Conservation (phyloP, 108 stramenopile species). For the Skeletonema costatum region DNA sequence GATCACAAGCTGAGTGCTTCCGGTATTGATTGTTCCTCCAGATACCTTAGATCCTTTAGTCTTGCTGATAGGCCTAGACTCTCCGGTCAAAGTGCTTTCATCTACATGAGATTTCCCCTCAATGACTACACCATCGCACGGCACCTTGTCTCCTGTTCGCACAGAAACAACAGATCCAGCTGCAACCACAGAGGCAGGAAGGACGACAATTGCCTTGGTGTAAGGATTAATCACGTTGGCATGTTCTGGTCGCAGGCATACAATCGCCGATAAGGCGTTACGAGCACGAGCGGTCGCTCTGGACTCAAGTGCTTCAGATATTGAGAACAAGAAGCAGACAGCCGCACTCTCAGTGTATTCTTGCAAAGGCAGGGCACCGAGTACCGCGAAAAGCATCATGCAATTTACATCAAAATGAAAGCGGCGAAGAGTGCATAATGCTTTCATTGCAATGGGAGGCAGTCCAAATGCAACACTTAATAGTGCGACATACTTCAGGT, state of each 20-base stretch:
- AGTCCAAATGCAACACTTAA: constrained; percentile 63
- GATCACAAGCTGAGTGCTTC: constrained; percentile 62
- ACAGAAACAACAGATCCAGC: constrained; percentile 86
- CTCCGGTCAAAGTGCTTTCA: constrained; percentile 78
- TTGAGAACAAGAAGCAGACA: constrained; percentile 76
- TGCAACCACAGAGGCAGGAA: constrained; percentile 66
- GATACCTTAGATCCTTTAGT: constrained; percentile 50
- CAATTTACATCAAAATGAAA: constrained; percentile 74
- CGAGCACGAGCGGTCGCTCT: constrained; percentile 70
- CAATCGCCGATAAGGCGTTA: constrained; percentile 74
- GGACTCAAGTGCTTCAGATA: constrained; percentile 76
- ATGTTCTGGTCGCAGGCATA: constrained; percentile 69
- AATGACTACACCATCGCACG: constrained; percentile 90
- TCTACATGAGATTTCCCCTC: constrained; percentile 70
- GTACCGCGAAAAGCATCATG: constrained; percentile 78
- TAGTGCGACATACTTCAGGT: constrained; percentile 67
- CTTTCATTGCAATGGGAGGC: constrained; percentile 69
- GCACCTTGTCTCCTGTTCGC: constrained; percentile 87
- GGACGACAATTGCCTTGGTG: constrained; percentile 57
- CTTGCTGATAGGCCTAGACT: constrained; percentile 82
- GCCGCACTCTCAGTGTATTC: constrained; percentile 84
- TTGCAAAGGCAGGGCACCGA: constrained; percentile 78
- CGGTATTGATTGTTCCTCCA: constrained; percentile 83
- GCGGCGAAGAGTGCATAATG: constrained; percentile 51
- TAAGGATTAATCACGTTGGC: constrained; percentile 72